Conservation (phyloP, 257 asterid species). For the Linderniella brevidens region DNA sequence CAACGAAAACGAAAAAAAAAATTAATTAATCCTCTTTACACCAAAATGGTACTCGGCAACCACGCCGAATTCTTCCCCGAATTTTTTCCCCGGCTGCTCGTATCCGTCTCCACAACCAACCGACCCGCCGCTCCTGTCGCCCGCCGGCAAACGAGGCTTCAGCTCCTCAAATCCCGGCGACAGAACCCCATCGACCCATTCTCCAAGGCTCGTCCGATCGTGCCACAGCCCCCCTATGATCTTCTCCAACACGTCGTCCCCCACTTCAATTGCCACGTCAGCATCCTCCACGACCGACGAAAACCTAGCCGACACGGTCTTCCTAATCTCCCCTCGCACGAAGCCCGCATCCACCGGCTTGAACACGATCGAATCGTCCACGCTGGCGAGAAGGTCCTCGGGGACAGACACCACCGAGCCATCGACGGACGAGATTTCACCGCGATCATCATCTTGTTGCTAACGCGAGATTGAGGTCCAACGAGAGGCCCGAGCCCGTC, state of each 20-base stretch:
- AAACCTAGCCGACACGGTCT: constrained; percentile 46
- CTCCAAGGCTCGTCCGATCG: constrained; percentile 34
- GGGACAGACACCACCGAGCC: constrained; percentile 51
- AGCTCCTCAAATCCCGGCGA: constrained; percentile 44
- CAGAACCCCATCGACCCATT: constrained; percentile 52
- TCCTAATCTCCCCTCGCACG: constrained; percentile 58
- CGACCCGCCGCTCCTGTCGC: constrained; percentile 20
- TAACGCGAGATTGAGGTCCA: constrained; percentile 52
- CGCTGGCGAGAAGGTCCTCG: constrained; percentile 39
- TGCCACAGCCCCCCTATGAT: constrained; percentile 72
- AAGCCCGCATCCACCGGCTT: constrained; percentile 44
- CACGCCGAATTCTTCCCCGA: constrained; percentile 27
- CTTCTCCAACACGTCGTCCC: constrained; percentile 43
- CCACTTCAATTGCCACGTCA: constrained; percentile 29
- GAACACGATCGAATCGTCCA: constrained; percentile 63
- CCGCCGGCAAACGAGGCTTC: constrained; percentile 17
- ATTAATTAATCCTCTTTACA: too few relatives aligned
- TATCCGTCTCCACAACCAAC: constrained; percentile 35
- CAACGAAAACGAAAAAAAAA: too few relatives aligned
- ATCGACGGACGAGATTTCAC: constrained; percentile 26
- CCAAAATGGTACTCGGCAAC: constrained; percentile 55
- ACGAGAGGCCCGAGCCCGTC: constrained; percentile 27
- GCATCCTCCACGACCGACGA: constrained; percentile 27
- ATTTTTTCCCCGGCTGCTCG: constrained; percentile 20
- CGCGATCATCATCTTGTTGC: constrained; percentile 54